These are phyloP conservation scores for Aspergillus hiratsukae DNA, from an alignment of 2,329 filamentous ascomycete genomes.

Conservation along the genomic window DNA sequence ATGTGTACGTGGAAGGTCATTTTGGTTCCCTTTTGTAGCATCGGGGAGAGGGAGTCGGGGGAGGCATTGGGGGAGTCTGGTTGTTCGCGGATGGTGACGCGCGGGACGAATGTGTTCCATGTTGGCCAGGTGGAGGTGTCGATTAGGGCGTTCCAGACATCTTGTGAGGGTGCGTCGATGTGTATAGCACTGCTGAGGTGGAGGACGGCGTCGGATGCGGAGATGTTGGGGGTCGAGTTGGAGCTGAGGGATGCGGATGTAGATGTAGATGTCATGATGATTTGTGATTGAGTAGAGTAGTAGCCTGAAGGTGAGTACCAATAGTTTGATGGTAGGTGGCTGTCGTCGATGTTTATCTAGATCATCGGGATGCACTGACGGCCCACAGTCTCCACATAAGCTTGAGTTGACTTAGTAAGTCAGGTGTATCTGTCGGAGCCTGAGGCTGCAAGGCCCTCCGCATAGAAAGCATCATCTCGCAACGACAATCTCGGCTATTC, in stretches of 20 bases:
- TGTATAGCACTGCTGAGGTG: constrained; percentile 31
- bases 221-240: constrained; percentile 28
- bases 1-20: constrained; percentile 44
- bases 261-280: neutral
- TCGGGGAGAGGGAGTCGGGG: constrained; percentile 16
- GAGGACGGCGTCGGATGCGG: constrained; percentile 24
- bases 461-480: neutral
- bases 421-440: neutral
- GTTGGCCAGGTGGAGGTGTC: constrained; percentile 44
- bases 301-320: neutral
- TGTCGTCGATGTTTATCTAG: neutral
- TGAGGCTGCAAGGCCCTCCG: neutral
- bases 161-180: constrained; percentile 38
- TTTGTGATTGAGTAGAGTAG: neutral
- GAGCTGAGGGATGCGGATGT: neutral
- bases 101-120: constrained; percentile 47
- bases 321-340: neutral
- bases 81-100: constrained; percentile 43
- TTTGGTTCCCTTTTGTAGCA: constrained; percentile 37
- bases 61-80: constrained; percentile 17
- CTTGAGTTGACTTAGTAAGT: neutral
- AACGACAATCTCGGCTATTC: neutral
- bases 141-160: constrained; percentile 43
- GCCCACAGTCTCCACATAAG: neutral
- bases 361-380: neutral